Conservation (phyloP, 176 grass and related monocot genomes). For the Cenchrus purpureus region DNA sequence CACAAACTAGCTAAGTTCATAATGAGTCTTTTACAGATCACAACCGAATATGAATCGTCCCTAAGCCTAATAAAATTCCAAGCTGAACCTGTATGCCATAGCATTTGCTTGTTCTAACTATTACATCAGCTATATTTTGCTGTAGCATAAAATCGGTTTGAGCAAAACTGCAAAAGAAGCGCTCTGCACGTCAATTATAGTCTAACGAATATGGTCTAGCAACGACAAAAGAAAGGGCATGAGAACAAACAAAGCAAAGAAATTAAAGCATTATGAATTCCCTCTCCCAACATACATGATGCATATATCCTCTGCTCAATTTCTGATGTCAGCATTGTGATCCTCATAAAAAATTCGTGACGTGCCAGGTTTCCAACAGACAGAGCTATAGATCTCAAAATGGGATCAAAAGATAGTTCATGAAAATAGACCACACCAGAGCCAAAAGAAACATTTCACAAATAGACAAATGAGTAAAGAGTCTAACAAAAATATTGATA, state of each 20-base stretch:
- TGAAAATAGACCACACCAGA: neutral
- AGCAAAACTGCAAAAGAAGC: neutral
- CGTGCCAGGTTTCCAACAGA: neutral
- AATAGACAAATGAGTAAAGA: constrained; percentile 6
- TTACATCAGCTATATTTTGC: neutral
- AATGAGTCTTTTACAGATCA: neutral
- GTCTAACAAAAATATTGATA: constrained; percentile 13
- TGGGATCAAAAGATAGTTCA: neutral
- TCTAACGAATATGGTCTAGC: constrained; percentile 5
- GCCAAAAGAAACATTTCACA: constrained; percentile 18
- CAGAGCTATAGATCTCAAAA: constrained; percentile 18
- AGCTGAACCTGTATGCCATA: neutral
- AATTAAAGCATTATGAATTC: constrained; percentile 18
- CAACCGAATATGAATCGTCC: neutral
- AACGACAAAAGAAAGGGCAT: constrained; percentile 6
- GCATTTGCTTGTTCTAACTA: neutral
- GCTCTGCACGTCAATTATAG: neutral
- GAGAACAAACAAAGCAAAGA: neutral
- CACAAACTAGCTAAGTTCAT: neutral
- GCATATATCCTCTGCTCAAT: neutral
- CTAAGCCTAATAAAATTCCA: constrained; percentile 4
- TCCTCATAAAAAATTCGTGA: neutral
- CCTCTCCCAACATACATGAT: constrained; percentile 17
- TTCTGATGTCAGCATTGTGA: neutral
- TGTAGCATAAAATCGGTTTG: neutral